Evolutionary conservation across 768 basidiomycete species (phyloP), one percentile per base, ranked within the genome.

Genomic region (Phaffia tasmanica): DNA sequence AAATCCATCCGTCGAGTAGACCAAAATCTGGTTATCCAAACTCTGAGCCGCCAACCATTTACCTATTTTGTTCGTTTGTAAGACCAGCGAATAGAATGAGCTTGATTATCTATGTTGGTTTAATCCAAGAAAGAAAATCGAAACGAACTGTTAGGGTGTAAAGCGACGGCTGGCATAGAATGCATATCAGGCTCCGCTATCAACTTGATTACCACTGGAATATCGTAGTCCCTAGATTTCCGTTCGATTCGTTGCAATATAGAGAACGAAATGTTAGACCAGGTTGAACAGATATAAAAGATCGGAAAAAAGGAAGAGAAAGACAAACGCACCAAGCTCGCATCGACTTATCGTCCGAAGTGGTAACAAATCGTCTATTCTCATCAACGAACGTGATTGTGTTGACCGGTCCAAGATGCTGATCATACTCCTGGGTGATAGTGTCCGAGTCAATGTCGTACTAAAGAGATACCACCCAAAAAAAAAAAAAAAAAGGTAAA

Each of bases 161-260:
- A 78, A 6, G 92, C 93, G 57, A 98, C 93, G 21, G 95, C 89
- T 8, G 95, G 95, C 93, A 99, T 98, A 21, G 91, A 95, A 78
- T 99, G 93, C 95, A 99, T 98, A 74, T 91, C 86, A 3, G 95
- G 95, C 76, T 99, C 95, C 23, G 95, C 94, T 67, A 98, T 98
- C 76, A 97, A 95, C 77, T 99, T 99, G 81, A 99, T 98, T 62
- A 95, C 91, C 47, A 98, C 95, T 6, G 95, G 95, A 70, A 99
- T 98, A 77, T 99, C 95, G 76, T 87, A 98, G 76, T 99, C 95
- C 35, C 35, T 42, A 11, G 11, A 42, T 42, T 5, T 42, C 11
- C 11, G 35, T 42, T 42, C 6, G 4, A 42, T 42, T 42, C 35
- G 11, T 42, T 11, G 11, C 4, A 11, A 5, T 5, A 42, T 4